Percentiles rank a stretch among this genome's conserved stretches.
Conservation (phyloP, 129 eudicot genomes). For the Ambrosia trifida region DNA sequence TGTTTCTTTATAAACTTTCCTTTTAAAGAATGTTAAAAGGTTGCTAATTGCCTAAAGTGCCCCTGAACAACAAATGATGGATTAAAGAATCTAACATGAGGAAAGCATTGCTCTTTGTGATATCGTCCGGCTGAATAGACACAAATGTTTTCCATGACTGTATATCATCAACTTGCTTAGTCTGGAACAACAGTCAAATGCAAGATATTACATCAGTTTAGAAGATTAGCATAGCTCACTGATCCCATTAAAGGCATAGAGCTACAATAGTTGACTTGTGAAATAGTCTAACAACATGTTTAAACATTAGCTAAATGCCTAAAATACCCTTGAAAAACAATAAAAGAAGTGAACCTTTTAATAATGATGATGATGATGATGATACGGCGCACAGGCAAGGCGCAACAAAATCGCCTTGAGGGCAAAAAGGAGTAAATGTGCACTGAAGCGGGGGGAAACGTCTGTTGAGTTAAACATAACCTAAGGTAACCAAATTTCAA, state of each 20-base stretch:
- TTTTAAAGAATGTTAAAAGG: background rate
- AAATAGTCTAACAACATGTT: background rate
- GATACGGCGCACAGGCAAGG: no score
- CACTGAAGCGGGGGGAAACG: no score
- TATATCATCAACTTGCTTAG: conserved; percentile 67
- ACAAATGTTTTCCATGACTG: conserved; percentile 78
- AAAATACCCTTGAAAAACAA: conserved; percentile 3
- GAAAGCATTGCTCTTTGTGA: conserved; percentile 56
- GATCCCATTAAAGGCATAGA: no score
- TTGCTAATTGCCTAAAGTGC: background rate
- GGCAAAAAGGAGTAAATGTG: no score
- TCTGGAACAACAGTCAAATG: conserved; percentile 44
- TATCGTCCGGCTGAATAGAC: conserved; percentile 63
- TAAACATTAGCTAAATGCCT: conserved; percentile 1
- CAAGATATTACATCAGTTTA: conserved; percentile 7
- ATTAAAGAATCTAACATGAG: conserved; percentile 58
- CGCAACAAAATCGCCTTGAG: no score
- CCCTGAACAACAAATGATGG: background rate
- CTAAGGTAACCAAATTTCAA: no score
- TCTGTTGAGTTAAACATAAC: no score
- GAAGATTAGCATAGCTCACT: background rate
- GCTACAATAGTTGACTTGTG: conserved; percentile 11
- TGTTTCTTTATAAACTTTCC: background rate
- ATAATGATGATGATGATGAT: no score
- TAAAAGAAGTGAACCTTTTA: no score